Conservation (phyloP, 257 asterid species). For the Eustoma russellianum region DNA sequence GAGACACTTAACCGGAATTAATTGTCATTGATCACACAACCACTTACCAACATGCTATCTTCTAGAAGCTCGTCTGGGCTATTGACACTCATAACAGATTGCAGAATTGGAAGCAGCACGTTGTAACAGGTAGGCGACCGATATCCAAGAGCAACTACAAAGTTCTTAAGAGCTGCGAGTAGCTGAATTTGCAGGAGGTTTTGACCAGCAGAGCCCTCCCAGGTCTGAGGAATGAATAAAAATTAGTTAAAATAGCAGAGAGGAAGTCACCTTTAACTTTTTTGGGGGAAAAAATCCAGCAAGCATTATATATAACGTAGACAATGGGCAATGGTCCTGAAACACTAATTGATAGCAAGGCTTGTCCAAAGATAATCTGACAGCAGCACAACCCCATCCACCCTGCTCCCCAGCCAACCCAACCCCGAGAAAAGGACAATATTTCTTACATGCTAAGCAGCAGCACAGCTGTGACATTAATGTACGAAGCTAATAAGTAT, state of each 20-base stretch:
- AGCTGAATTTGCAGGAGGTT: slow-evolving; percentile 99
- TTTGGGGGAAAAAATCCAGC: no score
- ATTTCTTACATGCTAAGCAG: no score
- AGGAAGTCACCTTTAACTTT: not conserved
- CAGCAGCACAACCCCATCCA: no score
- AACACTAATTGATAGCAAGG: no score
- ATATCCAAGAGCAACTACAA: slow-evolving; percentile 77
- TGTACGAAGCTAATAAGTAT: no score
- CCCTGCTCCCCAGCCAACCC: no score
- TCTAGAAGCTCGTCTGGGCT: slow-evolving; percentile 97
- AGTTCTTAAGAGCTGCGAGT: slow-evolving; percentile 82
- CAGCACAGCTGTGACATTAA: no score
- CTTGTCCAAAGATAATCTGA: no score
- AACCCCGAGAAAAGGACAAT: no score
- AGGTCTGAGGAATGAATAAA: slow-evolving; percentile 39
- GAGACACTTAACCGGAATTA: not conserved
- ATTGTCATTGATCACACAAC: slow-evolving; percentile 5
- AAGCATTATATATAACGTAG: no score
- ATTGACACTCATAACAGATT: slow-evolving; percentile 44
- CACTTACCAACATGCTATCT: slow-evolving; percentile 85
- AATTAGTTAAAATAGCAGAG: slow-evolving; percentile 13
- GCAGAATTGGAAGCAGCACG: slow-evolving; percentile 79
- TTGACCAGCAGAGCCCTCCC: slow-evolving; percentile 96
- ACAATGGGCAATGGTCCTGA: no score
- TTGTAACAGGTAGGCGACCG: slow-evolving; percentile 76